These are phyloP conservation scores for Ustilago xerochloae DNA, from an alignment of 1,284 basidiomycete species.

Conservation along the genomic window DNA sequence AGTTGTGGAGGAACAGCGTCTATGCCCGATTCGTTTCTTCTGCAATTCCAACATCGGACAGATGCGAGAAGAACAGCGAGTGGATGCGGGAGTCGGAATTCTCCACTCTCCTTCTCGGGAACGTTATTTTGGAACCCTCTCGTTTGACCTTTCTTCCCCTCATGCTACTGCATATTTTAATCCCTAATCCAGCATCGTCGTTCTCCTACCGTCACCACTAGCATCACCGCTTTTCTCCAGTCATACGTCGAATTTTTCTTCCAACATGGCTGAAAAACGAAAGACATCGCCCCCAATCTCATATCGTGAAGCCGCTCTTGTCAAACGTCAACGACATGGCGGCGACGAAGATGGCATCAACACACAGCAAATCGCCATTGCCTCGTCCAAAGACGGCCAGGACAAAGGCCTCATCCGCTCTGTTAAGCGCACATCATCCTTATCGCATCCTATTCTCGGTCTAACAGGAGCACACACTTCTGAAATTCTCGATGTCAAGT, in stretches of 20 bases:
- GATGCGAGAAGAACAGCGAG: not conserved
- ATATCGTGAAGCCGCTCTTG: conserved; percentile 41
- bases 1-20: not conserved
- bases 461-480: conserved; percentile 60
- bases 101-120: conserved; percentile 18
- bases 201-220: too few relatives aligned
- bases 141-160: conserved; percentile 2
- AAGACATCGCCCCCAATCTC: conserved; percentile 54
- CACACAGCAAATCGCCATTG: conserved; percentile 49
- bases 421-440: conserved; percentile 57
- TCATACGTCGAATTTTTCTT: not conserved
- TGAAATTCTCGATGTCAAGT: conserved; percentile 62
- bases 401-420: conserved; percentile 55
- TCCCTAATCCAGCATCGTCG: too few relatives aligned
- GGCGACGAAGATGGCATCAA: conserved; percentile 28
- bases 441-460: conserved; percentile 57
- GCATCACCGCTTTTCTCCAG: not conserved
- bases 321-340: conserved; percentile 58
- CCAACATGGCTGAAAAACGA: conserved; percentile 61
- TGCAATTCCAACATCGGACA: not conserved
- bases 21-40: not conserved
- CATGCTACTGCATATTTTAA: not conserved
- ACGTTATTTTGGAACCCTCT: conserved; percentile 1
- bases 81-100: conserved; percentile 24
- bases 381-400: conserved; percentile 51